Conservation (phyloP, 2,329 filamentous ascomycete species). For the Cercospora janseana region DNA sequence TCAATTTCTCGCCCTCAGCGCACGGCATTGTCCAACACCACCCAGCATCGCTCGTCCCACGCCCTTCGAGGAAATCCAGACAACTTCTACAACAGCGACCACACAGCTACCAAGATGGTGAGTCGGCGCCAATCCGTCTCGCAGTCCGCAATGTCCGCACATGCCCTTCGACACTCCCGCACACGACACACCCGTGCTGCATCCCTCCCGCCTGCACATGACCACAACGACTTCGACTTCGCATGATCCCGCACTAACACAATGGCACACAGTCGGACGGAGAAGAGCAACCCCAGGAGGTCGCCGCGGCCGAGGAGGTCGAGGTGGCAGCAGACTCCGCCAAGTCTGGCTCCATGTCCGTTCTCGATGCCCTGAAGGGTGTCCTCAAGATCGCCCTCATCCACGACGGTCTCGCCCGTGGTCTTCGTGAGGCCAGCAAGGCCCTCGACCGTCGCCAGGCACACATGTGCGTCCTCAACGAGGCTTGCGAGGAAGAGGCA, state of each 20-base stretch:
- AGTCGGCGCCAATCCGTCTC: constrained; percentile 8
- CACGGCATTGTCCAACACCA: constrained; percentile 12
- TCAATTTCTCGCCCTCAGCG: constrained; percentile 4
- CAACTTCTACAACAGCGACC: constrained; percentile 28
- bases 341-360: constrained; percentile 86
- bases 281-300: constrained; percentile 92
- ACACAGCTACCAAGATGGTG: constrained; percentile 32
- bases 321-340: constrained; percentile 84
- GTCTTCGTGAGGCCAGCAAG: constrained; percentile 97
- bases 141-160: constrained; percentile 1
- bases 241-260: constrained; percentile 22
- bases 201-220: constrained; percentile 9
- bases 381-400: constrained; percentile 98
- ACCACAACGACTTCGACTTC: not conserved
- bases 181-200: constrained; percentile 9
- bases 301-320: constrained; percentile 76
- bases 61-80: constrained; percentile 33
- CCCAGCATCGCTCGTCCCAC: constrained; percentile 10
- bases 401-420: constrained; percentile 98
- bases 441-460: constrained; percentile 97
- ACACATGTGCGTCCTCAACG: constrained; percentile 99
- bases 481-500: constrained; percentile 99
- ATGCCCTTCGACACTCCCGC: constrained; percentile 3
- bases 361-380: constrained; percentile 97
- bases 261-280: constrained; percentile 78